These are phyloP conservation scores for Prunus mongolica DNA, from an alignment of 306 rosid genomes.

Conservation along the genomic window DNA sequence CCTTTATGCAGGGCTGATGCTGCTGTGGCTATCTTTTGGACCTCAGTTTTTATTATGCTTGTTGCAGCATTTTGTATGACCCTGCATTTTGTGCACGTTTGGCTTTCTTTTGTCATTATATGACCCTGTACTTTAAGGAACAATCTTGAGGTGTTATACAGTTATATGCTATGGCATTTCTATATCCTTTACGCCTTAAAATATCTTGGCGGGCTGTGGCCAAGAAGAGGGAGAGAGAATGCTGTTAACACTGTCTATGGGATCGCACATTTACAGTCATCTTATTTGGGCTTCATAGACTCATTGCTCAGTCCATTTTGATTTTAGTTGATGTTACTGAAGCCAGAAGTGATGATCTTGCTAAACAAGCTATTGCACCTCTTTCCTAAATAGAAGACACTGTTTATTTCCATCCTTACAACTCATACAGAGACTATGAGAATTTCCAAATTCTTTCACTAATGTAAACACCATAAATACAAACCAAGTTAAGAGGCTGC, in stretches of 20 bases:
- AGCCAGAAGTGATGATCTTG: background rate
- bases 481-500: background rate
- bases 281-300: background rate
- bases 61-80: background rate
- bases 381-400: background rate
- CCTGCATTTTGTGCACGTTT: background rate
- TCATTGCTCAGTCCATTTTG: background rate
- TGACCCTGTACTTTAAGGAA: background rate
- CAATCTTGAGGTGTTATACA: background rate
- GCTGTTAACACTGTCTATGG: constrained; percentile 27
- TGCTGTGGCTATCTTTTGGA: constrained; percentile 24
- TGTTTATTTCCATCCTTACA: constrained; percentile 1
- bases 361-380: background rate
- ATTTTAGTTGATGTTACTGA: background rate
- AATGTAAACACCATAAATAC: background rate
- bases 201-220: constrained; percentile 21
- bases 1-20: background rate
- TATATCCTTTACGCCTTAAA: background rate
- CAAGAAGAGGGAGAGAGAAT: constrained; percentile 25
- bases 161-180: background rate
- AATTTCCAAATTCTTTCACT: constrained; percentile 2
- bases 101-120: background rate
- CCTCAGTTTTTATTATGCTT: background rate
- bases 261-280: background rate
- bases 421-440: constrained; percentile 1